Evolutionary conservation across 2,329 filamentous ascomycete genomes (phyloP), one percentile per base, ranked within the genome.

Genomic region (Botrytis galanthina): DNA sequence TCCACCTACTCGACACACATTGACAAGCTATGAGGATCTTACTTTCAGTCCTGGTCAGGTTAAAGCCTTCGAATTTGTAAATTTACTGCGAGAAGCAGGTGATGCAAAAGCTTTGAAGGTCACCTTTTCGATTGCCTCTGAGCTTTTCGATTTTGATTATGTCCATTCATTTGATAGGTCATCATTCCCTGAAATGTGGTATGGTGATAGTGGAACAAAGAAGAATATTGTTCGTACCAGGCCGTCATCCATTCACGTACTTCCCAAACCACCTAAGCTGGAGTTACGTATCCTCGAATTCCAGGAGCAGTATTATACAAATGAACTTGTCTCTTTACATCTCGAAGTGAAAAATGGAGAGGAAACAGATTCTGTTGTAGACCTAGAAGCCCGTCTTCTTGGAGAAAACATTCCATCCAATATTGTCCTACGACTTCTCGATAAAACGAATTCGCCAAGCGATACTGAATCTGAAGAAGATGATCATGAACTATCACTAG

Each of bases 211-310:
- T 4, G 82, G 83, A 22, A 80, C 81, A 0, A 85, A 82, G 70
- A 86, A 85, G 74, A 84, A 83, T 42, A 81, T 88, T 32, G 82
- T 85, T 42, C 85, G 89, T 14, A 77, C 82, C 18, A 84, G 87
- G 64, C 83, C 87, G 14, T 85, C 88, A 48, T 84, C 84, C 2
- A 88, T 97, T 73, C 91, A 89, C 73, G 90, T 99, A 37, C 86
- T 94, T 71, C 95, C 96, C 1, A 93, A 97, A 76, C 96, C 95
- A 42, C 96, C 96, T 0, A 98, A 98, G 82, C 90, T 99, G 84
- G 90, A 93, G 77, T 89, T 99, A 63, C 87, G 84, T 39, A 83
- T 93, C 16, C 84, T 88, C 3, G 87, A 89, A 59, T 82, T 91
- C 12, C 85, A 87, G 73, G 86, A 89, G 20, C 91, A 94, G 72